A percentile compares a stretch with the other conserved stretches of the same genome.
phyloP scores from a whole-genome alignment of 1,139 yeast species.

The Nadsonia commutata region DNA sequence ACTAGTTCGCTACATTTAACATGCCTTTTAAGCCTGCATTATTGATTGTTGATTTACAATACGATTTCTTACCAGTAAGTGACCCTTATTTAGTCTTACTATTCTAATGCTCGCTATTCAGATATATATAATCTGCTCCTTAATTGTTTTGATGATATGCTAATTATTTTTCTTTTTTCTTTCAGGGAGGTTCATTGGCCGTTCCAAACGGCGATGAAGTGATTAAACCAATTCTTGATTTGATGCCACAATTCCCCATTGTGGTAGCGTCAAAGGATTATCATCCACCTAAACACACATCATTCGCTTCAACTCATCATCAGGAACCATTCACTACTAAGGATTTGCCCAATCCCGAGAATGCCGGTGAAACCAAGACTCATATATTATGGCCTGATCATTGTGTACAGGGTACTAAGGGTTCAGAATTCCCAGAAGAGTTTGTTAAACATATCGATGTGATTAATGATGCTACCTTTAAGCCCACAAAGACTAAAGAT shows the following conservation, averaged over 20 bases:
- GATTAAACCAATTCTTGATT: constrained; percentile 33
- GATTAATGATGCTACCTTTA: background rate
- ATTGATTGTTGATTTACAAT: constrained; percentile 65
- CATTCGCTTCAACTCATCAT: constrained; percentile 62
- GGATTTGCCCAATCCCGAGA: constrained; percentile 33
- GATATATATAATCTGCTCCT: too few species aligned
- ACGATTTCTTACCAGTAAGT: constrained; percentile 55
- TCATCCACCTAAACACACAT: constrained; percentile 69
- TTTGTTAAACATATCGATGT: constrained; percentile 15
- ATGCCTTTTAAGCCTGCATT: constrained; percentile 32
- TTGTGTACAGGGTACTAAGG: constrained; percentile 58
- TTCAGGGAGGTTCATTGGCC: constrained; percentile 50
- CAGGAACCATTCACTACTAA: constrained; percentile 39
- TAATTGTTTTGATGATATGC: background rate
- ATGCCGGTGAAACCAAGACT: constrained; percentile 15
- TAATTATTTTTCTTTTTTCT: background rate
- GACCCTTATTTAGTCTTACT: too few species aligned
- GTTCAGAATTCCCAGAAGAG: constrained; percentile 47
- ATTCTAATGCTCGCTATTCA: background rate
- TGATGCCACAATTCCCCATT: constrained; percentile 31
- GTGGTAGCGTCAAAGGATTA: constrained; percentile 73
- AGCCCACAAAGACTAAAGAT: constrained; percentile 4
- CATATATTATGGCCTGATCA: constrained; percentile 83
- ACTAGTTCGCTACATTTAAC: background rate
- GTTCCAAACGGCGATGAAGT: constrained; percentile 52